Base-by-base conservation (phyloP, 2,329 filamentous ascomycete species). In the Alternaria novae-zelandiae region DNA sequence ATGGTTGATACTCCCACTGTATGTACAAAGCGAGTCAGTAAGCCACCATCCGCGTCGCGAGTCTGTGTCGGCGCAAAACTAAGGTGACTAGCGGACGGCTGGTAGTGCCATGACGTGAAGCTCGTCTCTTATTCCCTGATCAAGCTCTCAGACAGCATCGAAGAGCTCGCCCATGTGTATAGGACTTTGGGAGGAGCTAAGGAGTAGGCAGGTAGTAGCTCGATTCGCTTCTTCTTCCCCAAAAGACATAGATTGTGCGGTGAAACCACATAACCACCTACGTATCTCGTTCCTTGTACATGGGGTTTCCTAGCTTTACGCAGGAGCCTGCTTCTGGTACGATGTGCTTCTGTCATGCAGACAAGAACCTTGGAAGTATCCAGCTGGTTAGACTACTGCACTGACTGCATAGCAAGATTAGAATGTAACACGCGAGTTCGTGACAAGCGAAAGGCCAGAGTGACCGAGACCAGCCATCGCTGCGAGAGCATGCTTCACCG, bases 21-120 rank as follows among this genome's bases (percentile, higher is more conserved):
- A 23, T 41, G 36, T 10, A 13, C n/a, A 36, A 28, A 45, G 41
- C 49, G 49, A 59, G 41, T 59, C 57, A 54, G 36, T 59, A 50
- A 50, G 28, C 41, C 41, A 43, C 41, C 54, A 32, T 36, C 23
- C 20, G 49, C 28, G 28, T 53, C 23, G 11, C 30, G 49, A 41
- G 28, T 32, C 23, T 41, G 49, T 53, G 15, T 53, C 49, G 49
- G 20, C 30, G 49, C 17, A 32, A 13, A 51, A 23, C 12, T 30
- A 51, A 13, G 17, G 21, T 5, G 20, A 32, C n/a, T n/a, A 53
- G 49, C 20, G 12, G 21, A 36, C 30, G 20, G 15, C 20, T 53
- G 49, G 21, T 8, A n/a, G 36, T 23, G 49, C 30, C 20, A 41
- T n/a, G 36, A 41, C n/a, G 49, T 12, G 30, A 25, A 53, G 30